Evolutionary conservation across 306 rosid species (phyloP), one percentile per base, ranked within the genome.

Genomic region (Casuarina equisetifolia): DNA sequence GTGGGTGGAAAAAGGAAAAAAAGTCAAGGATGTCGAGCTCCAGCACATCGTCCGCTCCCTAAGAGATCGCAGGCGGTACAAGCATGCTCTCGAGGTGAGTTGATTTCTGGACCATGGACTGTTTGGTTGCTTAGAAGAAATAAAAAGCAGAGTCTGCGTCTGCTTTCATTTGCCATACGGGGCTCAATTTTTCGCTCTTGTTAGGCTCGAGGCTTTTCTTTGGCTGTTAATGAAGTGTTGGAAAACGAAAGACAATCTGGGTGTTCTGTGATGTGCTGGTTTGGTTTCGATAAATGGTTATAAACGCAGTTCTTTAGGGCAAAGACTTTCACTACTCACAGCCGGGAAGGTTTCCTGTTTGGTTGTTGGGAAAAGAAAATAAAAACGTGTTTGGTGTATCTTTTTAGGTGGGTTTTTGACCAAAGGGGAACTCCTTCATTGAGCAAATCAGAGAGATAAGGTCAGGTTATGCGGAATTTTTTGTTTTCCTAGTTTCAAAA

Each of bases 61-160:
- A 9, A 91, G 93, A 50, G 4, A n/a, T 54, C 70, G 74, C 74
- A 80, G 51, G 68, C 93, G 96, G 54, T 83, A 48, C 80, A 71
- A 6, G 46, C 96, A 91, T 20, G 96, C 96, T 35, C 96, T 91
- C 17, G 75, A 91, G 90, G 91, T 86, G 25, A 69, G 69, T 66
- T 38, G 3, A 44, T 12, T 4, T n/a, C 3, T 45, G 32, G 3
- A 2, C 9, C 32, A 17, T 40, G 57, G 64, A 73, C 25, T 49
- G 13, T 69, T 77, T 80, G 76, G 35, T 59, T 69, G 38, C 76
- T 61, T 12, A 36, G 69, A 19, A 17, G 5, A 19, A 11, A 55
- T 45, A 71, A 15, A 6, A 58, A 49, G 43, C 25, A 36, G 48
- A 63, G 0, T 77, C 66, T 61, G 9, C 8, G 3, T 58, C 36